Evolutionary conservation across 306 rosid genomes (phyloP), one percentile per base, ranked within the genome.

Genomic region (Sechiopsis laciniata): DNA sequence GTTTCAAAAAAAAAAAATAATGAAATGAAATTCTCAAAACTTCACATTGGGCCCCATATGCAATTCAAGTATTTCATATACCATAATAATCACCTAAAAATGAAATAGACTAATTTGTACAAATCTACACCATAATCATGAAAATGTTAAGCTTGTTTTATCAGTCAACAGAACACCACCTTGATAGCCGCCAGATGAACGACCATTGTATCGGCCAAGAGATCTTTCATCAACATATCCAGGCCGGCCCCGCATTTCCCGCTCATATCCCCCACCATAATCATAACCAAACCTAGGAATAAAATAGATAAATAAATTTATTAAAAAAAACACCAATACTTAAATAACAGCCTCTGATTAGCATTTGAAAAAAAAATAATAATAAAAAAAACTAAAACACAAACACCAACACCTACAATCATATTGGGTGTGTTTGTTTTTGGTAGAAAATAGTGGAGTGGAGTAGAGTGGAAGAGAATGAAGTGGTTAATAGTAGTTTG

Each of bases 141-240:
- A 74, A 46, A 58, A 16, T n/a, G 40, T 40, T 48, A 16, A 74
- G 22, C 24, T 59, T 11, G 11, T 12, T 15, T 60, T 42, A 67
- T 64, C 42, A 80, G 54, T 54, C 74, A 76, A 84, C 82, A 54
- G 92, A 74, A 88, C 82, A 70, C 95, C 96, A 84, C 85, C 84
- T 78, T 81, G 89, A 83, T 82, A 91, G 45, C 87, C 89, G 15
- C 89, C 91, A 6, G 79, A 82, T 40, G 96, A 75, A 17, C 92
- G 99, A 46, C 87, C 88, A 37, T 71, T 85, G 80, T 82, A 89
- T 74, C 97, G 88, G 40, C 99, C 95, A 85, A 85, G 88, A 72
- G 95, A 72, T 79, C 83, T 94, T 60, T 91, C 99, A 67, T 94
- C 97, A 37, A 57, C 82, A 80, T 85, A 89, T 59, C 88, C 97